Conservation (phyloP, 768 basidiomycete genomes). For the Russula olivacea region DNA sequence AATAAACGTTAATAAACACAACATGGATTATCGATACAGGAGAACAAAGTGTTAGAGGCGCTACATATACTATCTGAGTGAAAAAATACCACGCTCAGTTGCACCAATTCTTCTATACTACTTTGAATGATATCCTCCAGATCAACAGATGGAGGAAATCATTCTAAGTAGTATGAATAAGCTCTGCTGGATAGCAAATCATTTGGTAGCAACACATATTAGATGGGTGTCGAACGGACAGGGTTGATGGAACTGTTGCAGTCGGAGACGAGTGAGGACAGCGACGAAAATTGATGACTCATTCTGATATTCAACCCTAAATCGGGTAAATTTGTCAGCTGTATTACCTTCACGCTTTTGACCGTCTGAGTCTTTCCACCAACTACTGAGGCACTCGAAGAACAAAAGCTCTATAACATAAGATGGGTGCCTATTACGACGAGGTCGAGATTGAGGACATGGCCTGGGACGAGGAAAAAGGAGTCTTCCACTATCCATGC, state of each 20-base stretch:
- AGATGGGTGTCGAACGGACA: no score
- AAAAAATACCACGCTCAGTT: no score
- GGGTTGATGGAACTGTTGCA: no score
- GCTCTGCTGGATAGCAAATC: not conserved
- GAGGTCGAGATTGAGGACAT: constrained; percentile 98
- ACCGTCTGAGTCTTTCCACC: not conserved
- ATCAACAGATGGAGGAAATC: not conserved
- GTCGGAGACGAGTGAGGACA: no score
- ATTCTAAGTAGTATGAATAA: not conserved
- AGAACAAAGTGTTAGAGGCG: no score
- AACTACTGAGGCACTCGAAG: not conserved
- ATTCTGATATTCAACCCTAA: not conserved
- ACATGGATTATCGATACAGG: no score
- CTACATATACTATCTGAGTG: no score
- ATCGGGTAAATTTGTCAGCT: not conserved
- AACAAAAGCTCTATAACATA: not conserved
- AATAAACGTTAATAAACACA: no score
- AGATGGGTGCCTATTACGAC: constrained; percentile 88
- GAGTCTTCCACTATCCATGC: constrained; percentile 93
- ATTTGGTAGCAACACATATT: not conserved
- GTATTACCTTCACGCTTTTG: no score
- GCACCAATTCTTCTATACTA: not conserved
- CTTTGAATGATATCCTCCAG: not conserved
- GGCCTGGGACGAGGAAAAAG: constrained; percentile 76
- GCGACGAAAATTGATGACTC: not conserved